Evolutionary conservation across 306 rosid species (phyloP), one percentile per base, ranked within the genome.

Genomic region (Quillaja saponaria): DNA sequence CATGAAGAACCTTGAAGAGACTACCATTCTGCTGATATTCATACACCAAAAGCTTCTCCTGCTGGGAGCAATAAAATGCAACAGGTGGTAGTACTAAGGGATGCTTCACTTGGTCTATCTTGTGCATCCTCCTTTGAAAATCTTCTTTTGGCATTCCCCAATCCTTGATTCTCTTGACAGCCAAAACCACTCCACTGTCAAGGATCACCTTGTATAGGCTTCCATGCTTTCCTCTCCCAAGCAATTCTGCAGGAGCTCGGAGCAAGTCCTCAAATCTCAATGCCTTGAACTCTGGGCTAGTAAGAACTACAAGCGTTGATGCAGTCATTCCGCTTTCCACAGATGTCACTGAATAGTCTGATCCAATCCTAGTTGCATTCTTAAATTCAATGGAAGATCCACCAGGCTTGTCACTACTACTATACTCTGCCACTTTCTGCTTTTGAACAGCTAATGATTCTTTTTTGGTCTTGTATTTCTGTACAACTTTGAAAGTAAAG

Each of bases 1-100:
- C 90, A 35, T 76, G 84, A 44, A 89, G 88, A 71, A 81, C 71
- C 68, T 71, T 48, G 80, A 81, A 85, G 78, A 89, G 95, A 54
- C 85, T 85, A n/a, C 95, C 95, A 44, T 85, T 81, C 6, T 72
- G 85, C 67, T 71, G 77, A 69, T 51, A 85, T 35, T 88, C 85
- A 76, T 88, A 85, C 0, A 81, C 87, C 76, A 85, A 64, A 48
- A 89, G 87, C 76, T 85, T 85, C 81, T 86, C 96, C 73, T 84
- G 87, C 40, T 61, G 78, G 35, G 96, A 74, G 71, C 85, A 84
- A 71, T 79, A 86, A 66, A 77, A 89, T n/a, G 95, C 89, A 66
- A 84, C 70, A 41, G 78, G 77, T 11, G 87, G 80, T 50, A 84
- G 50, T 6, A 84, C 80, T 44, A 52, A 52, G 11, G 69, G 76